Evolutionary conservation across 164 flowering plant genomes (phyloP).

Genomic region (Brasenia schreberi): DNA sequence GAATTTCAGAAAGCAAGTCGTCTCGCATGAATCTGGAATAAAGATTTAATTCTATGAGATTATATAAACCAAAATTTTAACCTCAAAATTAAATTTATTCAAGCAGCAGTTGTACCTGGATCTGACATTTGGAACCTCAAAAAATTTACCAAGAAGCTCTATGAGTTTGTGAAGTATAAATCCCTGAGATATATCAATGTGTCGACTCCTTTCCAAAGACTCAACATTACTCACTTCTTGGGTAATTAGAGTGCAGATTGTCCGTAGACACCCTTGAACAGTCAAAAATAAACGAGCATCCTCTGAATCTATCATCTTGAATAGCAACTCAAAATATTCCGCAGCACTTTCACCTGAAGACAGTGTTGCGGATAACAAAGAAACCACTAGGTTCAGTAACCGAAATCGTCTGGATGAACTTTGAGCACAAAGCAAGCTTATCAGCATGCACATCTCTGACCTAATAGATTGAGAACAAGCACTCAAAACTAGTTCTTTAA

Average conservation of each 20-base stretch:
- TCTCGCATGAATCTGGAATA: constrained; percentile 75
- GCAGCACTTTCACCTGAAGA: constrained; percentile 96
- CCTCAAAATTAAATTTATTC: neutral
- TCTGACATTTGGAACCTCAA: constrained; percentile 84
- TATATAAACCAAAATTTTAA: neutral
- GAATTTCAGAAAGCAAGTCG: constrained; percentile 67
- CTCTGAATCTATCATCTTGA: constrained; percentile 85
- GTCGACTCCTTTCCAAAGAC: constrained; percentile 84
- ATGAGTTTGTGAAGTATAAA: constrained; percentile 95
- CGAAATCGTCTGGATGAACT: constrained; percentile 69
- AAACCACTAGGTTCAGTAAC: constrained; percentile 62
- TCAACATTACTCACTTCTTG: constrained; percentile 77
- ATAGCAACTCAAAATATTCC: constrained; percentile 89
- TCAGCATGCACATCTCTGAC: constrained; percentile 86
- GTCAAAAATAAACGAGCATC: constrained; percentile 93
- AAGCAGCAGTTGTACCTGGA: constrained; percentile 37
- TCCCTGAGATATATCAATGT: constrained; percentile 95
- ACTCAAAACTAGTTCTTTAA: constrained; percentile 81
- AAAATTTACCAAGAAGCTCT: constrained; percentile 89
- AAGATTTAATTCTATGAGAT: neutral
- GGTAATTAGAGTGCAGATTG: constrained; percentile 70
- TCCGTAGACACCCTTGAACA: constrained; percentile 58
- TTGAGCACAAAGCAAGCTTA: constrained; percentile 72
- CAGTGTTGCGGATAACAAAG: constrained; percentile 80
- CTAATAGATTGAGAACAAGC: constrained; percentile 97